Conservation (phyloP, 129 eudicot species). For the Deinandra increscens region DNA sequence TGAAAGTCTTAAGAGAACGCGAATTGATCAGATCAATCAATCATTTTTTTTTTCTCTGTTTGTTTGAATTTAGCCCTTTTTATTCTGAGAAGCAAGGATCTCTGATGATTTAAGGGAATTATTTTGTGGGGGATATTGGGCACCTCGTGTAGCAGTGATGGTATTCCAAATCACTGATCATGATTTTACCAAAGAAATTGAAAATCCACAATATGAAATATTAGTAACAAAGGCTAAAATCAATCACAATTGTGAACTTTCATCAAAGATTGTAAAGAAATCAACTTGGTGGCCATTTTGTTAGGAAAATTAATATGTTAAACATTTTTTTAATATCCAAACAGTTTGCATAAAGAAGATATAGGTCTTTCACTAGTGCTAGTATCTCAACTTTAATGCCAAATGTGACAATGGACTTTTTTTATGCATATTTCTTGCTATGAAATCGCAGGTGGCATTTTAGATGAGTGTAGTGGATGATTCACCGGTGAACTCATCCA, state of each 20-base stretch:
- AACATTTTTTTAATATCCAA: background rate
- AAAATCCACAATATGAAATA: no score
- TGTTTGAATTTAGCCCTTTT: background rate
- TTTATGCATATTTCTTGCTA: constrained; percentile 9
- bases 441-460: constrained; percentile 23
- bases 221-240: background rate
- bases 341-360: background rate
- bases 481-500: constrained; percentile 46
- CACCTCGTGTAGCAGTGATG: background rate
- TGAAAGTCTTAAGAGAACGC: constrained; percentile 11
- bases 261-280: background rate
- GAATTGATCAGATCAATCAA: background rate
- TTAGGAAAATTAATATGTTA: background rate
- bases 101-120: background rate
- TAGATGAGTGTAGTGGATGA: constrained; percentile 46
- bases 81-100: background rate
- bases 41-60: background rate
- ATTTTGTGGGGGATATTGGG: no score
- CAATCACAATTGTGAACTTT: background rate
- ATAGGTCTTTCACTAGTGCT: background rate
- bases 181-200: no score
- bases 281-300: background rate
- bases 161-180: background rate
- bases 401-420: background rate
- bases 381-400: background rate